Conservation (phyloP, 176 grass and related monocot genomes). For the Bolboschoenus planiculmis region DNA sequence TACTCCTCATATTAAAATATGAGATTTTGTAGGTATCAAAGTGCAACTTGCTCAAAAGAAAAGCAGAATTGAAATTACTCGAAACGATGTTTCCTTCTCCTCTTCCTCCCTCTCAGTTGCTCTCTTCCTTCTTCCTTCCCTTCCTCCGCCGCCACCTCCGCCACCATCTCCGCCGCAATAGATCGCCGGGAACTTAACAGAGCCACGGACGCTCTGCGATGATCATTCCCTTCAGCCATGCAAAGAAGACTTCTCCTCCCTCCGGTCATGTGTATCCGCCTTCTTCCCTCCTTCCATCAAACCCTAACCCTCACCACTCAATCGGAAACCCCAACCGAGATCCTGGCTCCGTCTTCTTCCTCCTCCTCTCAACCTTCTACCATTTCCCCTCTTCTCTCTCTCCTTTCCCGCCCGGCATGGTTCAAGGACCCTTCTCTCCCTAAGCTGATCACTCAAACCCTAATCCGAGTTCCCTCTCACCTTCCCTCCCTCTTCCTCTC, state of each 20-base stretch:
- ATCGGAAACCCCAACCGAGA: constrained; percentile 21
- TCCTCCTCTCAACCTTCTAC: not conserved
- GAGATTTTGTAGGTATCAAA: not conserved
- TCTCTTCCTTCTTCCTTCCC: constrained; percentile 30
- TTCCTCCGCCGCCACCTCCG: constrained; percentile 25
- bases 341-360: constrained; percentile 24
- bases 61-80: not conserved
- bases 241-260: constrained; percentile 13
- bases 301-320: constrained; percentile 18
- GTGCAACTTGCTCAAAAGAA: not conserved
- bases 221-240: not conserved
- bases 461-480: not conserved
- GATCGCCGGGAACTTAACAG: not conserved
- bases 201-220: not conserved
- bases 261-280: constrained; percentile 18
- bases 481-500: constrained; percentile 18
- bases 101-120: constrained; percentile 17
- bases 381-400: constrained; percentile 12
- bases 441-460: constrained; percentile 6
- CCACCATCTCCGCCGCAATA: constrained; percentile 27
- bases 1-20: not conserved
- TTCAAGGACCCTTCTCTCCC: constrained; percentile 12
- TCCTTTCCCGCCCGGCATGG: constrained; percentile 24
- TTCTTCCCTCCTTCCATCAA: constrained; percentile 15
- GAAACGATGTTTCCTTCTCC: constrained; percentile 12